These are phyloP conservation scores for Venturia oleaginea DNA, from an alignment of 2,329 filamentous ascomycete species.

Conservation along the genomic window DNA sequence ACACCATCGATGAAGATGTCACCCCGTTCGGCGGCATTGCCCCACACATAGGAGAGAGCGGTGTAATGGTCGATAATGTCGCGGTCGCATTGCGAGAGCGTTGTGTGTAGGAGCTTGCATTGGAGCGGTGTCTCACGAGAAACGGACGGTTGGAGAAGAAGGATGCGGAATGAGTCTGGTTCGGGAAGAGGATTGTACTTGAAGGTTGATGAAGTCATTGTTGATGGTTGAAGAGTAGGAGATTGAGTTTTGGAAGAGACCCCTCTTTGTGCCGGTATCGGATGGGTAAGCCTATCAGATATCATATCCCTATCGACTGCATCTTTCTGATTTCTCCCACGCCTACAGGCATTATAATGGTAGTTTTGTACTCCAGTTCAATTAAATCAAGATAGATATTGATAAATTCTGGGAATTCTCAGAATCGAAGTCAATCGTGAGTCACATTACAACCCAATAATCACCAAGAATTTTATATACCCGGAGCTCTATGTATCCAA, in stretches of 20 bases:
- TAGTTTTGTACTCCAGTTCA: too few relatives aligned
- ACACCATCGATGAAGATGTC: not conserved
- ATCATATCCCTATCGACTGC: too few relatives aligned
- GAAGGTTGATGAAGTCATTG: not conserved
- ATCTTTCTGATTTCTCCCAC: too few relatives aligned
- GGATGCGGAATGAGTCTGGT: not conserved
- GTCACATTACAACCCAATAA: too few relatives aligned
- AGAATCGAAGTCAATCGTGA: too few relatives aligned
- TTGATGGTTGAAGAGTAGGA: not conserved
- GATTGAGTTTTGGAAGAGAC: not conserved
- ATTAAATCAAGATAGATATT: too few relatives aligned
- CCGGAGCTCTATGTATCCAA: too few relatives aligned
- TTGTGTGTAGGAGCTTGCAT: not conserved
- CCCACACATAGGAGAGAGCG: conserved; percentile 10
- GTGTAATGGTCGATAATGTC: conserved; percentile 11
- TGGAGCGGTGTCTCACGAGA: not conserved
- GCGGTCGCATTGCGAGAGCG: conserved; percentile 3
- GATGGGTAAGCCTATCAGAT: too few relatives aligned
- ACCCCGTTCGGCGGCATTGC: not conserved
- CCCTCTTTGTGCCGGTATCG: too few relatives aligned
- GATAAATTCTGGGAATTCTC: too few relatives aligned
- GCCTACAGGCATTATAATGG: too few relatives aligned
- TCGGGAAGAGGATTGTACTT: not conserved
- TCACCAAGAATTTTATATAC: too few relatives aligned
- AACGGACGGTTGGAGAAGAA: not conserved